These are phyloP conservation scores for Teratosphaeria viscida DNA, from an alignment of 2,329 filamentous ascomycete genomes.

Conservation along the genomic window DNA sequence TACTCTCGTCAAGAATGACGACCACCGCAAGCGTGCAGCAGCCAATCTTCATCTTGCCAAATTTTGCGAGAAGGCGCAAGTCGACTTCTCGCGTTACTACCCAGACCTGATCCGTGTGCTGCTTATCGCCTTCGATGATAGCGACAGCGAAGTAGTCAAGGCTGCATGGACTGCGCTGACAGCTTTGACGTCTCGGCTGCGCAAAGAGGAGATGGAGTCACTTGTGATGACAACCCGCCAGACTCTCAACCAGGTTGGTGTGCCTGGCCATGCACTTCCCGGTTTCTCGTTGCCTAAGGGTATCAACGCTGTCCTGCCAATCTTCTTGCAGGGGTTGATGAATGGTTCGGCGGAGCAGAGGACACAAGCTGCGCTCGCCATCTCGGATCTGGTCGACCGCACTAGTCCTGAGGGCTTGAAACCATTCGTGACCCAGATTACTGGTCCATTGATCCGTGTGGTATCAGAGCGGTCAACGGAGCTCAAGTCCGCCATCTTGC, in stretches of 20 bases:
- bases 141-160: conserved; percentile 75
- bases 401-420: conserved; percentile 80
- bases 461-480: conserved; percentile 94
- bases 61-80: conserved; percentile 70
- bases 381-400: conserved; percentile 91
- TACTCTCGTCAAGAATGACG: conserved; percentile 79
- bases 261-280: conserved; percentile 70
- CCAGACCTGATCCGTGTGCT: conserved; percentile 87
- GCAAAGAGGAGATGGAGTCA: conserved; percentile 97
- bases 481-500: conserved; percentile 86
- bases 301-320: conserved; percentile 89
- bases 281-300: conserved; percentile 91
- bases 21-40: conserved; percentile 70
- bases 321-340: conserved; percentile 96
- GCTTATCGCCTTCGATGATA: conserved; percentile 84
- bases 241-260: conserved; percentile 77
- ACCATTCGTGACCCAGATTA: conserved; percentile 94
- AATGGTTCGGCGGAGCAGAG: conserved; percentile 89
- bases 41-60: conserved; percentile 71
- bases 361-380: conserved; percentile 81
- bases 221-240: conserved; percentile 79
- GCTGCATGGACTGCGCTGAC: conserved; percentile 78
- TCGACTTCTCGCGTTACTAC: conserved; percentile 93
- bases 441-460: conserved; percentile 91
- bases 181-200: conserved; percentile 77